Conservation (phyloP, 345 rosid species). For the Citrus cavaleriei region DNA sequence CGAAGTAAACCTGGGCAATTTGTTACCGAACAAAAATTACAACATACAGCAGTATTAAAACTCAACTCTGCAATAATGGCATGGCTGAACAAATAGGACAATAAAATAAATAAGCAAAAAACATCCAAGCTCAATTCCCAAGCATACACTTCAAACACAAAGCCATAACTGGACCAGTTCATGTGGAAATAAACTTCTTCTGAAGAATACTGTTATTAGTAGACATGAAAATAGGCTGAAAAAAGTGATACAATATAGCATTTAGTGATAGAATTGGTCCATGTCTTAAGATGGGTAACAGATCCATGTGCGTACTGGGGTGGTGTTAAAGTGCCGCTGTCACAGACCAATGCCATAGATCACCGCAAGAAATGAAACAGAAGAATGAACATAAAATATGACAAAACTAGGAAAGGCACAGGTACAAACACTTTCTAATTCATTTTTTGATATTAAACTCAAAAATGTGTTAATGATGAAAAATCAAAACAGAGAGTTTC, state of each 20-base stretch:
- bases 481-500: background rate
- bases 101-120: background rate
- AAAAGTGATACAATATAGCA: background rate
- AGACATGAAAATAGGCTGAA: background rate
- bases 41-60: background rate
- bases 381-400: background rate
- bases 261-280: background rate
- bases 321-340: background rate
- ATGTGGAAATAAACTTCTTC: background rate
- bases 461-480: too few relatives aligned
- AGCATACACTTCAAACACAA: background rate
- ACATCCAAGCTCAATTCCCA: background rate
- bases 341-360: background rate
- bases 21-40: background rate
- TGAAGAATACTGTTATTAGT: background rate
- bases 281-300: background rate
- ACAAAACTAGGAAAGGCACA: background rate
- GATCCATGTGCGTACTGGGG: background rate
- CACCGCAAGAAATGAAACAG: background rate
- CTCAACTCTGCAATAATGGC: background rate
- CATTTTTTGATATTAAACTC: background rate
- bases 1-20: slow-evolving; percentile 76
- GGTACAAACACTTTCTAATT: background rate
- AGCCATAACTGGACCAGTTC: background rate
- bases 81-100: background rate